Percentiles rank a stretch among this genome's conserved stretches.
Evolutionary conservation across 1,284 basidiomycete genomes (phyloP).

Genomic region (Boletus sp.): DNA sequence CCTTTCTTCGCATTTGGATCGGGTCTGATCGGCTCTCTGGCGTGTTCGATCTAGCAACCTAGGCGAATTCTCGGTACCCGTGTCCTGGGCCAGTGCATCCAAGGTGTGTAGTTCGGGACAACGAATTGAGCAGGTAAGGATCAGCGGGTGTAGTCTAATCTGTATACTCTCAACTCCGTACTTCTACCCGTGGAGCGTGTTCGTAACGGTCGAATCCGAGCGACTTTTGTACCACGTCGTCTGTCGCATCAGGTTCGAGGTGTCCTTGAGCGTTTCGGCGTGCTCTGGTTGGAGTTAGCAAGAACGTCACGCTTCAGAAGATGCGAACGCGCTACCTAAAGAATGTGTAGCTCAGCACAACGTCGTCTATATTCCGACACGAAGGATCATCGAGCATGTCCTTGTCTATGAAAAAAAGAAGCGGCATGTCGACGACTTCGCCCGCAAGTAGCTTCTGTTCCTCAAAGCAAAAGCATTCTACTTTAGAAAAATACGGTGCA

Average conservation of each 20-base stretch:
- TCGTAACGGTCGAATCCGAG: slow-evolving; percentile 71
- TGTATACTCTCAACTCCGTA: slow-evolving; percentile 5
- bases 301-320: neutral
- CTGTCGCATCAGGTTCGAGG: slow-evolving; percentile 80
- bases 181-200: slow-evolving; percentile 35
- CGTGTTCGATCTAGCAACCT: too few species aligned
- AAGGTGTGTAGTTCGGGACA: too few species aligned
- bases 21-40: too few species aligned
- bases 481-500: slow-evolving; percentile 98
- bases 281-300: slow-evolving; percentile 47
- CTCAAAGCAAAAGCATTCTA: slow-evolving; percentile 99
- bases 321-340: slow-evolving; percentile 63
- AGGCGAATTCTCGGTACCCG: too few species aligned
- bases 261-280: slow-evolving; percentile 78
- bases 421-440: slow-evolving; percentile 97
- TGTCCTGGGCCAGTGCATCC: too few species aligned
- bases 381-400: slow-evolving; percentile 91
- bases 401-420: slow-evolving; percentile 98
- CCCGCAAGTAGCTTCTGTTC: slow-evolving; percentile 94
- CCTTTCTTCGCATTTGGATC: too few species aligned
- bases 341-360: slow-evolving; percentile 96
- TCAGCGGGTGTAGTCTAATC: too few species aligned
- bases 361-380: slow-evolving; percentile 83
- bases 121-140: too few species aligned
- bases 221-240: slow-evolving; percentile 73